Evolutionary conservation across 202 grass and related monocot genomes (phyloP).

Genomic region (Schoenoplectus tabernaemontani): DNA sequence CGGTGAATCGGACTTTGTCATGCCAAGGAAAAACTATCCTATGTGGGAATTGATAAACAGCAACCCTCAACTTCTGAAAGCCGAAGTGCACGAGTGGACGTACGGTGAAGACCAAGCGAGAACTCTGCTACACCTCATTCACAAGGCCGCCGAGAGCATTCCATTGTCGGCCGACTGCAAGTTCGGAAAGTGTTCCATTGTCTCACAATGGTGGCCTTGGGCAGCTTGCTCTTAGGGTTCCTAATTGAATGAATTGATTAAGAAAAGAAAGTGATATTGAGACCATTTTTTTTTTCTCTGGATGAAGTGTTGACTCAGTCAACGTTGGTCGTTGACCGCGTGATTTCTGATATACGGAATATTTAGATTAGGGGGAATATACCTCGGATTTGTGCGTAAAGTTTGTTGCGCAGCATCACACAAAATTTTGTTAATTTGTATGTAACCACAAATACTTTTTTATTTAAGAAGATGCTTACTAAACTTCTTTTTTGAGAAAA

Average conservation of each 20-base stretch:
- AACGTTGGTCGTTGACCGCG: neutral
- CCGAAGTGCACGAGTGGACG: slow-evolving; percentile 46
- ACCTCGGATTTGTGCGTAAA: neutral
- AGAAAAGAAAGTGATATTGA: neutral
- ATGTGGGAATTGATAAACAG: slow-evolving; percentile 56
- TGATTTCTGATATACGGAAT: neutral
- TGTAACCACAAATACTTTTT: neutral
- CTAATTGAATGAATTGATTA: slow-evolving; percentile 17
- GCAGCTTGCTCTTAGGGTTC: slow-evolving; percentile 20
- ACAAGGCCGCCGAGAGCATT: slow-evolving; percentile 10
- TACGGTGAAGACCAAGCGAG: slow-evolving; percentile 39
- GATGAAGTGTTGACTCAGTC: neutral
- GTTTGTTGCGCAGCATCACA: neutral
- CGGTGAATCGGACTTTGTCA: slow-evolving; percentile 31
- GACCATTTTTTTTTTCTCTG: neutral
- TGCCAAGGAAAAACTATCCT: slow-evolving; percentile 48
- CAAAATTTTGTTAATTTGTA: neutral
- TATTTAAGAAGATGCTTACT: neutral
- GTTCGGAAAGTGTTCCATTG: slow-evolving; percentile 14
- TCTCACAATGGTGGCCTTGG: neutral
- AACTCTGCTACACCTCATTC: slow-evolving; percentile 39
- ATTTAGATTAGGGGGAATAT: slow-evolving; percentile 4
- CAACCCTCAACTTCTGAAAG: slow-evolving; percentile 34
- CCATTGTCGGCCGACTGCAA: slow-evolving; percentile 37
- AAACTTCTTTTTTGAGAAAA: no score